A percentile compares a stretch with the other conserved stretches of the same genome.
These are phyloP conservation scores for Stagonosporopsis cucurbitacearum DNA, from an alignment of 2,329 filamentous ascomycete genomes.

Conservation along the genomic window DNA sequence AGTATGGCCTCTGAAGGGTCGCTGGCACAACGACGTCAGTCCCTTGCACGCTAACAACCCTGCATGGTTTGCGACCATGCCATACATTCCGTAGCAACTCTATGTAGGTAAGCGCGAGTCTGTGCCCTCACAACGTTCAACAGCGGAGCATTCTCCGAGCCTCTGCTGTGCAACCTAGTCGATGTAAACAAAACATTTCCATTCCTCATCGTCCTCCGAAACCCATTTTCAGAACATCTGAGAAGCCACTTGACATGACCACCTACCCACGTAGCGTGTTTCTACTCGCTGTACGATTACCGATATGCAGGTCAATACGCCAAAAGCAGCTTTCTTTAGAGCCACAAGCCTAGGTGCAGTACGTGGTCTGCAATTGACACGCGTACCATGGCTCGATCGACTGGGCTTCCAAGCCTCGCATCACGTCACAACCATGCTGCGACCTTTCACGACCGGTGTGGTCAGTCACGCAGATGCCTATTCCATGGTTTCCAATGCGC, in stretches of 20 bases:
- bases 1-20: neutral
- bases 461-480: conserved; percentile 12
- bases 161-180: conserved; percentile 1
- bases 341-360: conserved; percentile 12
- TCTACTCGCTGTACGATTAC: neutral
- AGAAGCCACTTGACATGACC: neutral
- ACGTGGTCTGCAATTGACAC: conserved; percentile 5
- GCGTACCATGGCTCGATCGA: conserved; percentile 15
- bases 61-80: neutral
- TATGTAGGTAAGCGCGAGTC: neutral
- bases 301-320: neutral
- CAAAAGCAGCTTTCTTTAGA: conserved; percentile 13
- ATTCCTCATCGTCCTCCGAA: conserved; percentile 1
- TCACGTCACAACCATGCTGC: conserved; percentile 6
- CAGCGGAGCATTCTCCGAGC: conserved; percentile 5
- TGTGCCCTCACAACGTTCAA: neutral
- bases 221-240: neutral
- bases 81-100: neutral
- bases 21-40: too few relatives aligned
- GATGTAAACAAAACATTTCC: conserved; percentile 1
- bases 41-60: neutral
- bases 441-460: conserved; percentile 1
- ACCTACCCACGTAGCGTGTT: too few relatives aligned
- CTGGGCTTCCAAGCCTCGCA: conserved; percentile 15
- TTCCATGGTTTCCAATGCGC: conserved; percentile 10